A percentile compares a stretch with the other conserved stretches of the same genome.
Evolutionary conservation across 2,329 filamentous ascomycete species (phyloP).

Genomic region (Penicillium brasilianum): DNA sequence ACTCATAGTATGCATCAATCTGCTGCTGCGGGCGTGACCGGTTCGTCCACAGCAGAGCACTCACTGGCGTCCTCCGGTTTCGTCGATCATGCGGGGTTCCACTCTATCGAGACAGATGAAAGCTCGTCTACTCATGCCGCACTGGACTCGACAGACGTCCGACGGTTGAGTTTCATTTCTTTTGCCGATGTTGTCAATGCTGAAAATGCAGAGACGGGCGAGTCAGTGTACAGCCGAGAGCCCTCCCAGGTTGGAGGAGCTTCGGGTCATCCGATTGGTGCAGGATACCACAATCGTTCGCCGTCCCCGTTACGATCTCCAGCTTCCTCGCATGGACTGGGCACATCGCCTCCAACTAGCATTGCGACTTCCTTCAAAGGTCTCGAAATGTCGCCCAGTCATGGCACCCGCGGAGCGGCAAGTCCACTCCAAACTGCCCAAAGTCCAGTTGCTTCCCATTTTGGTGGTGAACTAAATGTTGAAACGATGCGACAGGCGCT

Average conservation of each 20-base stretch:
- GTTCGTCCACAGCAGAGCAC: slow-evolving; percentile 46
- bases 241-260: slow-evolving; percentile 72
- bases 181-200: slow-evolving; percentile 94
- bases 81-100: slow-evolving; percentile 55
- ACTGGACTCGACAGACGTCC: slow-evolving; percentile 76
- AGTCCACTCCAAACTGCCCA: slow-evolving; percentile 65
- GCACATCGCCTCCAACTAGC: slow-evolving; percentile 76
- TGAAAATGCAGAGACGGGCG: slow-evolving; percentile 56
- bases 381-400: slow-evolving; percentile 69
- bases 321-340: slow-evolving; percentile 70
- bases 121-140: slow-evolving; percentile 76
- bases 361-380: slow-evolving; percentile 76
- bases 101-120: slow-evolving; percentile 59
- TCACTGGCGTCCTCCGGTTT: slow-evolving; percentile 54
- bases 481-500: slow-evolving; percentile 94
- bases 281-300: slow-evolving; percentile 62
- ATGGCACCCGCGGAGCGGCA: slow-evolving; percentile 61
- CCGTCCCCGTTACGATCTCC: slow-evolving; percentile 82
- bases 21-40: slow-evolving; percentile 69
- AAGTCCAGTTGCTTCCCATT: slow-evolving; percentile 55
- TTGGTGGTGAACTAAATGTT: slow-evolving; percentile 76
- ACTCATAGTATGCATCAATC: slow-evolving; percentile 85
- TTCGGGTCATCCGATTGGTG: slow-evolving; percentile 49
- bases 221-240: slow-evolving; percentile 63
- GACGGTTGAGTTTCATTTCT: slow-evolving; percentile 90